Conservation (phyloP, 768 basidiomycete species). For the Russula foetens region DNA sequence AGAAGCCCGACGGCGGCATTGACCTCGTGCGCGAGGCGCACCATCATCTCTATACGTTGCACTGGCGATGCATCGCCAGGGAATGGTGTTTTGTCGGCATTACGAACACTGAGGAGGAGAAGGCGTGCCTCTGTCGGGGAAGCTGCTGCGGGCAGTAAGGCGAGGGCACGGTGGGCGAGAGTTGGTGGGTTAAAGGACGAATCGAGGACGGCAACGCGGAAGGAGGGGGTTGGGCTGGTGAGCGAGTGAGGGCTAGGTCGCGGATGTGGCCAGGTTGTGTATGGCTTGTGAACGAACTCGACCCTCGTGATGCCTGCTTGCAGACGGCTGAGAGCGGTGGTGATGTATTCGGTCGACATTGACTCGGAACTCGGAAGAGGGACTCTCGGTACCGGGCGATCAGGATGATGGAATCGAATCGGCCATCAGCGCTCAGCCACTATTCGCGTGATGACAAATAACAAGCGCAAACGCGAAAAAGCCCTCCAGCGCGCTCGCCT, state of each 20-base stretch:
- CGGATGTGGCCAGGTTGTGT: constrained; percentile 58
- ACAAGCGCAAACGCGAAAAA: background rate
- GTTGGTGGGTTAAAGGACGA: constrained; percentile 94
- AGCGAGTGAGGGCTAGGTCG: constrained; percentile 17
- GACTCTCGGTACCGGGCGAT: background rate
- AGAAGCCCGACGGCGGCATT: constrained; percentile 68
- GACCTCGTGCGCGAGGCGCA: constrained; percentile 48
- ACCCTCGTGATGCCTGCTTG: constrained; percentile 40
- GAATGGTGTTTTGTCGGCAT: constrained; percentile 75
- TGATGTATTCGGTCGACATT: background rate
- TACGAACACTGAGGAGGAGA: constrained; percentile 74
- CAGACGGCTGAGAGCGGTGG: constrained; percentile 27
- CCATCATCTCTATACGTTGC: constrained; percentile 89
- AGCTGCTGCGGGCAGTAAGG: constrained; percentile 24
- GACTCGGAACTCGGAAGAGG: background rate
- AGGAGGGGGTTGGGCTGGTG: constrained; percentile 9
- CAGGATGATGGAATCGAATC: background rate
- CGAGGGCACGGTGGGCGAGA: constrained; percentile 72
- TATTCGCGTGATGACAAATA: background rate
- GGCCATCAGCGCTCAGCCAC: too few species aligned
- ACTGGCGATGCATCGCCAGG: constrained; percentile 61
- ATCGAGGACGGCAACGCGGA: constrained; percentile 72
- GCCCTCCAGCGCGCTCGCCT: background rate
- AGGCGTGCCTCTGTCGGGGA: constrained; percentile 59
- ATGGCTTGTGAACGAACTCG: constrained; percentile 55